A percentile compares a stretch with the other conserved stretches of the same genome.
Evolutionary conservation across 352 stramenopile genomes (phyloP).

Genomic region (Phytophthora megakarya): DNA sequence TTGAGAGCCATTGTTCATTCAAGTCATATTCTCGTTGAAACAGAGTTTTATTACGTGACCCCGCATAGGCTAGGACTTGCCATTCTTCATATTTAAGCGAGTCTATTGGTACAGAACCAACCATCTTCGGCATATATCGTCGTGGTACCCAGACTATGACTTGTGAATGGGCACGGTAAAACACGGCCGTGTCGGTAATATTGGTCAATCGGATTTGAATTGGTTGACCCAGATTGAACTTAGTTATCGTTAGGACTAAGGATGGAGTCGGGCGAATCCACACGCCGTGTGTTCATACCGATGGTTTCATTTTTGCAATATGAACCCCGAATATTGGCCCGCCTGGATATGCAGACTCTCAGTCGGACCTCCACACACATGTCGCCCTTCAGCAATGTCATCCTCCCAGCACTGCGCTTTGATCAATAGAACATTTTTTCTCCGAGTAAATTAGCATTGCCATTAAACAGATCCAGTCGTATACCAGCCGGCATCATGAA

Average conservation of each 20-base stretch:
- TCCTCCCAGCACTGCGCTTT: slow-evolving; percentile 7
- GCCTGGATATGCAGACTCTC: too few relatives aligned
- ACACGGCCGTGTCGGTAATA: neutral
- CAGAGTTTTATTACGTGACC: too few relatives aligned
- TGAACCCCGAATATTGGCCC: neutral
- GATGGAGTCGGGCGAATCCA: too few relatives aligned
- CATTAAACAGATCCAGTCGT: slow-evolving; percentile 3
- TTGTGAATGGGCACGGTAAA: neutral
- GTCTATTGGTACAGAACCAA: neutral
- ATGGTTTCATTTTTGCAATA: neutral
- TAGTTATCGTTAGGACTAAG: too few relatives aligned
- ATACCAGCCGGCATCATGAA: slow-evolving; percentile 14
- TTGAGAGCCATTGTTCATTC: too few relatives aligned
- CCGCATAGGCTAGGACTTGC: too few relatives aligned
- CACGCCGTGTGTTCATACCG: too few relatives aligned
- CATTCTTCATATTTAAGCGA: neutral
- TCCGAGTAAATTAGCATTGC: neutral
- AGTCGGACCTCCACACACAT: too few relatives aligned
- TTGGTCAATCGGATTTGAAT: too few relatives aligned
- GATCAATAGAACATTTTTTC: slow-evolving; percentile 1
- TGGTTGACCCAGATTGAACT: too few relatives aligned
- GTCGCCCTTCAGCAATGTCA: too few relatives aligned
- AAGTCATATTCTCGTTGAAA: too few relatives aligned
- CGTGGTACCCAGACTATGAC: neutral
- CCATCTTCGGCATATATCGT: neutral